Conservation (phyloP, 1,284 basidiomycete species). For the Cutaneotrichosporon spelunceum region DNA sequence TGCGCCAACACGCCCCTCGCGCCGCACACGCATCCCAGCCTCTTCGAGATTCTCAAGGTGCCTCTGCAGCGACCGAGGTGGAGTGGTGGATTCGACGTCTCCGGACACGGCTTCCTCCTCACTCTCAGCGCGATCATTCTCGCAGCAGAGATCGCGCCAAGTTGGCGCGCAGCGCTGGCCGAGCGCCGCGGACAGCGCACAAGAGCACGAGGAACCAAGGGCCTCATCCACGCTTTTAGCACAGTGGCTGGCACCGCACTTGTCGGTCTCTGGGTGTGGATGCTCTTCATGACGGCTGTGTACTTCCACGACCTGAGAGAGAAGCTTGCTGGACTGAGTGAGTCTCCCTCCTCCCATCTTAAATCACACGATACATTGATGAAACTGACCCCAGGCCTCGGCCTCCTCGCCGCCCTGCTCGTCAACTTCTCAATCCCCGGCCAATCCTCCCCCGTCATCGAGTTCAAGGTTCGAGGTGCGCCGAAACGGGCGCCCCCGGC, state of each 20-base stretch:
- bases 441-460: slow-evolving; percentile 20
- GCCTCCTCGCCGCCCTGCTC: slow-evolving; percentile 25
- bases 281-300: slow-evolving; percentile 73
- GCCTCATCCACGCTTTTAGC: slow-evolving; percentile 20
- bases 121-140: slow-evolving; percentile 78
- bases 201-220: neutral
- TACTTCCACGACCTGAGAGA: slow-evolving; percentile 89
- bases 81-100: slow-evolving; percentile 78
- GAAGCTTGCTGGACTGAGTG: slow-evolving; percentile 78
- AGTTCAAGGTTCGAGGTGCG: slow-evolving; percentile 25
- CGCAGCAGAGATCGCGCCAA: slow-evolving; percentile 64
- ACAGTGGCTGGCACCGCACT: slow-evolving; percentile 47
- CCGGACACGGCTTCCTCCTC: slow-evolving; percentile 89
- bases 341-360: slow-evolving; percentile 42
- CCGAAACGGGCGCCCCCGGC: slow-evolving; percentile 10
- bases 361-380: neutral
- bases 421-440: slow-evolving; percentile 28
- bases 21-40: slow-evolving; percentile 61
- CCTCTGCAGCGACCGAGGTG: slow-evolving; percentile 56
- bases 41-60: slow-evolving; percentile 57
- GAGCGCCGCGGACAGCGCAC: slow-evolving; percentile 2
- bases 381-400: slow-evolving; percentile 25
- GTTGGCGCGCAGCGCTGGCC: slow-evolving; percentile 27
- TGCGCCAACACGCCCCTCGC: slow-evolving; percentile 61
- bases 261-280: slow-evolving; percentile 69